Evolutionary conservation across 257 asterid species (phyloP).

Genomic region (Solanum neorickii): DNA sequence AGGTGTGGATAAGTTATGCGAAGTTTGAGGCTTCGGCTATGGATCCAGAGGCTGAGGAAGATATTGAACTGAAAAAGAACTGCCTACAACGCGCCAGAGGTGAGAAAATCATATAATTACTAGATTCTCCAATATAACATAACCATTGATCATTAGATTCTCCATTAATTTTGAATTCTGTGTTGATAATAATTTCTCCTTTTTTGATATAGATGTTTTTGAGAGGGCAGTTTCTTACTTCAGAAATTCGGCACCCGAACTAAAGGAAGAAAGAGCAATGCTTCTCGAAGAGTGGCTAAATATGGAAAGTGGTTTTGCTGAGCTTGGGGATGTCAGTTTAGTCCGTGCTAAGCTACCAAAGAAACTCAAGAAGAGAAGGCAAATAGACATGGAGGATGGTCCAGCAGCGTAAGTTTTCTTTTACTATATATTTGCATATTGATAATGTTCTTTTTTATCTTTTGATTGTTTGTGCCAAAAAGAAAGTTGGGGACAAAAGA

Average conservation of each 20-base stretch:
- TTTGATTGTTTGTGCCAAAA: not conserved
- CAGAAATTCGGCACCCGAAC: constrained; percentile 66
- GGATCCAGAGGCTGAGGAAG: constrained; percentile 42
- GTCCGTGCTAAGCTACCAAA: constrained; percentile 73
- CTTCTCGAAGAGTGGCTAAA: constrained; percentile 83
- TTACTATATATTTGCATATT: not conserved
- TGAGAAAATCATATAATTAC: constrained; percentile 9
- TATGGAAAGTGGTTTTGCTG: constrained; percentile 61
- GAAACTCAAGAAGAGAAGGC: constrained; percentile 89
- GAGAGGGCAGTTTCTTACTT: constrained; percentile 69
- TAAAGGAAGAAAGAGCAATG: constrained; percentile 94
- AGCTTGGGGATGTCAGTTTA: constrained; percentile 61
- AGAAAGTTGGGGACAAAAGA: no score
- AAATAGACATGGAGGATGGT: constrained; percentile 77
- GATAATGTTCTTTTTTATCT: not conserved
- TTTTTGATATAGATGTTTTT: constrained; percentile 44
- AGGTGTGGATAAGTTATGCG: constrained; percentile 97
- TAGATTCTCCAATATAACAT: not conserved
- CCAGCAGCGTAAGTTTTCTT: constrained; percentile 52
- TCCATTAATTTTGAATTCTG: not conserved
- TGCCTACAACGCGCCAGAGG: constrained; percentile 80
- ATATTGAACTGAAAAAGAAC: constrained; percentile 29
- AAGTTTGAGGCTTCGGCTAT: constrained; percentile 77
- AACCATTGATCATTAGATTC: not conserved
- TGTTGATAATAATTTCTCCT: not conserved